Conservation (phyloP, 257 asterid genomes). For the Solanum neorickii region DNA sequence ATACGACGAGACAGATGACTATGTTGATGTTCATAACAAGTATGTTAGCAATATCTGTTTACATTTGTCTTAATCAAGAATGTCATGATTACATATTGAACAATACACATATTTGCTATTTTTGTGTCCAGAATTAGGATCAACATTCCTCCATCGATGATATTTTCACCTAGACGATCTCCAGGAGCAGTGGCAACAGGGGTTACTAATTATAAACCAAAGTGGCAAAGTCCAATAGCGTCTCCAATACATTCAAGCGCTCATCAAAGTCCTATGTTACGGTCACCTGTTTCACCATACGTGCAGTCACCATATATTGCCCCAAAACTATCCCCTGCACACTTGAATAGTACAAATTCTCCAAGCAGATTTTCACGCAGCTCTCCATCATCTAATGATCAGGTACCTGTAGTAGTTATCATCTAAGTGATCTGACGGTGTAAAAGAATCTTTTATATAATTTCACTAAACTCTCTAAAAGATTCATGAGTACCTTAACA, state of each 20-base stretch:
- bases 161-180: constrained; percentile 26
- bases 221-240: constrained; percentile 18
- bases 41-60: constrained; percentile 4
- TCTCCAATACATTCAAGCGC: constrained; percentile 12
- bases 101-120: background rate
- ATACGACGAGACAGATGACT: constrained; percentile 56
- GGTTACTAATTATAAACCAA: background rate
- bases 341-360: background rate
- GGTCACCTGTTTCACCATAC: constrained; percentile 28
- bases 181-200: constrained; percentile 10
- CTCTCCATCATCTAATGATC: constrained; percentile 14
- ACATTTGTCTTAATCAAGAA: background rate
- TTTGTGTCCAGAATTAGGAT: constrained; percentile 35
- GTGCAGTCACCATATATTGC: constrained; percentile 10
- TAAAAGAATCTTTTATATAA: too few relatives aligned
- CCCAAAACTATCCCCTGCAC: constrained; percentile 17
- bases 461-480: too few relatives aligned
- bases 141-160: constrained; percentile 24
- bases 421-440: background rate
- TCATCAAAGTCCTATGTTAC: constrained; percentile 22
- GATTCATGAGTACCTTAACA: background rate
- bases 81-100: background rate
- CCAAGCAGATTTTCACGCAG: constrained; percentile 7
- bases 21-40: constrained; percentile 47
- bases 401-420: constrained; percentile 10